phyloP scores from a whole-genome alignment of 768 basidiomycete species.

The Porpolomopsis calyptriformis region DNA sequence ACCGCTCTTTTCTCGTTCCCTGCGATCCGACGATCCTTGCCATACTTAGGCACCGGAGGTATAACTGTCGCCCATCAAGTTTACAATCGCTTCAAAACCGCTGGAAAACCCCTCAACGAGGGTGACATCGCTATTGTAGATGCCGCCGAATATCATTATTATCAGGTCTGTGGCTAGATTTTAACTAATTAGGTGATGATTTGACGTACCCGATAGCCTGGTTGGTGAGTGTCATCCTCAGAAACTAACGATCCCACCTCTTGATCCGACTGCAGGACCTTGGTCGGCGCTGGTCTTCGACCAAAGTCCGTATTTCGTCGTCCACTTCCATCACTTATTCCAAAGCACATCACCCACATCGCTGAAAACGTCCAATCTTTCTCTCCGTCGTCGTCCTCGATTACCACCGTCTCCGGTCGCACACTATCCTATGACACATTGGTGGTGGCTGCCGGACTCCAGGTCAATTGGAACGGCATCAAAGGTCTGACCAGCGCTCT shows the following conservation, averaged over 20 bases:
- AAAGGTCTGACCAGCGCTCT: conserved; percentile 67
- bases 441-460: conserved; percentile 81
- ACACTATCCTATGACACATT: conserved; percentile 73
- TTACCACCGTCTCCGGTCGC: conserved; percentile 63
- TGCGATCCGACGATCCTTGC: background rate
- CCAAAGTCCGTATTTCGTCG: conserved; percentile 59
- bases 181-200: conserved; percentile 6
- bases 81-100: conserved; percentile 63
- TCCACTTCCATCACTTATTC: conserved; percentile 61
- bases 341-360: conserved; percentile 60
- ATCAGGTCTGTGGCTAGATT: conserved; percentile 42
- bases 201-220: conserved; percentile 49
- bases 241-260: background rate
- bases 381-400: conserved; percentile 59
- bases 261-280: conserved; percentile 53
- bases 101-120: conserved; percentile 52
- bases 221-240: conserved; percentile 49
- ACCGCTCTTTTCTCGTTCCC: conserved; percentile 15
- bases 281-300: conserved; percentile 82
- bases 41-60: conserved; percentile 60
- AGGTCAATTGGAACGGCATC: conserved; percentile 76
- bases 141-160: conserved; percentile 71
- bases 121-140: conserved; percentile 87
- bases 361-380: conserved; percentile 64
- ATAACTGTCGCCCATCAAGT: conserved; percentile 82